phyloP scores from a whole-genome alignment of 768 basidiomycete species.

The Serendipita vermifera region DNA sequence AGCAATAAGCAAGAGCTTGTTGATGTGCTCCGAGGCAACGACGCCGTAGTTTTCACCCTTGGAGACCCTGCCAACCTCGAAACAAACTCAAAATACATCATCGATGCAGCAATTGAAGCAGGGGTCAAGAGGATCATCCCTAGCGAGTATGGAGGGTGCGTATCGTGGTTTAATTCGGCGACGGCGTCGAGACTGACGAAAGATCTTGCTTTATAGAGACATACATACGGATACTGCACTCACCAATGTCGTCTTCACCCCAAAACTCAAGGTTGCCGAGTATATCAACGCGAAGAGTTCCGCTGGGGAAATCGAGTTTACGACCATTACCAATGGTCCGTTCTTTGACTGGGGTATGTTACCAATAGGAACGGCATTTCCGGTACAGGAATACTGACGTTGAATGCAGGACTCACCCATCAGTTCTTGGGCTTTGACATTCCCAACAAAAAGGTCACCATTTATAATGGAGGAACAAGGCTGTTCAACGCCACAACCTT shows the following conservation, averaged over 20 bases:
- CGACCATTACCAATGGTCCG: not conserved
- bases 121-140: slow-evolving; percentile 8
- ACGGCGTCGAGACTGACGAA: no score
- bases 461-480: not conserved
- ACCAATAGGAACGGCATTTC: not conserved
- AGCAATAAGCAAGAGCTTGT: not conserved
- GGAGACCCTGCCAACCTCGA: not conserved
- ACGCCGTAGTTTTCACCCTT: not conserved
- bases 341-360: slow-evolving; percentile 7
- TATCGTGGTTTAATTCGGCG: no score
- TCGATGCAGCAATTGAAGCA: slow-evolving; percentile 10
- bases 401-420: not conserved
- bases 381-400: not conserved
- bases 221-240: no score
- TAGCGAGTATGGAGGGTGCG: not conserved
- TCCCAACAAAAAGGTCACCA: not conserved
- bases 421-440: slow-evolving; percentile 8
- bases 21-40: not conserved
- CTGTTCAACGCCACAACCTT: not conserved
- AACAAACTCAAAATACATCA: not conserved
- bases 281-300: slow-evolving; percentile 6
- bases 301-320: not conserved
- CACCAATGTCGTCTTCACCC: not conserved
- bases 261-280: not conserved
- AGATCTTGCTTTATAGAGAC: no score